phyloP scores from a whole-genome alignment of 2,329 filamentous ascomycete genomes.

The Chrysosporium queenslandicum region DNA sequence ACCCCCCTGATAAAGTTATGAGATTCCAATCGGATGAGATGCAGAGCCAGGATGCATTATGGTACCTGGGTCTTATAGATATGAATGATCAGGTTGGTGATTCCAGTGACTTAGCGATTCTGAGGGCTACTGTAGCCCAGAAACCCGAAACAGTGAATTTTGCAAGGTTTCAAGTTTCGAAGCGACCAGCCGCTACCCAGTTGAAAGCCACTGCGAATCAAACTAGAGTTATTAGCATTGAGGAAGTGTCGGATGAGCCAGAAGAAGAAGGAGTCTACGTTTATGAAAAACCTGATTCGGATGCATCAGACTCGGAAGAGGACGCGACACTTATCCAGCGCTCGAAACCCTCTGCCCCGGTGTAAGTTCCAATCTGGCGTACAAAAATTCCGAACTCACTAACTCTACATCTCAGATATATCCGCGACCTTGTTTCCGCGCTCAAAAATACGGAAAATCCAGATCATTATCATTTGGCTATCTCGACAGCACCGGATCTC shows the following conservation, averaged over 20 bases:
- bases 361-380: conserved; percentile 39
- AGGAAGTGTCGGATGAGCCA: conserved; percentile 53
- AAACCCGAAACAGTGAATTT: not conserved
- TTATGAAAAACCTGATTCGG: conserved; percentile 78
- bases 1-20: conserved; percentile 59
- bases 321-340: conserved; percentile 79
- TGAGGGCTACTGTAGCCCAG: not conserved
- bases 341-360: conserved; percentile 71
- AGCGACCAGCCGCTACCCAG: not conserved
- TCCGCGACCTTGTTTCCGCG: conserved; percentile 70
- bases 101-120: conserved; percentile 41
- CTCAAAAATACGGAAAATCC: conserved; percentile 73
- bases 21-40: conserved; percentile 78
- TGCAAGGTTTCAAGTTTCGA: not conserved
- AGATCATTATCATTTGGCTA: conserved; percentile 69
- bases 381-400: conserved; percentile 7
- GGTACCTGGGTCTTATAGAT: conserved; percentile 59
- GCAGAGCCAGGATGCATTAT: conserved; percentile 59
- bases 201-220: not conserved
- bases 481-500: conserved; percentile 64
- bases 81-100: conserved; percentile 55
- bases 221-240: conserved; percentile 44
- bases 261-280: conserved; percentile 61
- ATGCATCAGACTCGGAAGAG: conserved; percentile 84
- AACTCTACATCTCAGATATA: conserved; percentile 46